Percentiles rank a stretch among this genome's conserved stretches.
These are phyloP conservation scores for Asterionellopsis glacialis DNA, from an alignment of 108 stramenopile species.

Conservation along the genomic window DNA sequence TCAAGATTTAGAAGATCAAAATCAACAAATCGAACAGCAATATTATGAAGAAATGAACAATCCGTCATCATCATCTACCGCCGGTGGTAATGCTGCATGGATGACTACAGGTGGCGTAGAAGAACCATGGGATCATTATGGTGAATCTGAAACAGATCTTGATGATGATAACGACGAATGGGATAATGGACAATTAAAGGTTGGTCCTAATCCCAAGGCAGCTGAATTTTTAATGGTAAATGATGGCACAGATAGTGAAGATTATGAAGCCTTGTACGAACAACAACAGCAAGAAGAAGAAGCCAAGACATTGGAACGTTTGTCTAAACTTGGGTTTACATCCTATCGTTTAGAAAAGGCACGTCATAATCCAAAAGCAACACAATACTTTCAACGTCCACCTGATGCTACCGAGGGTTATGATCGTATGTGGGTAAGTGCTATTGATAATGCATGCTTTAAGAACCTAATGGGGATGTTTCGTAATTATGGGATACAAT, in stretches of 20 bases:
- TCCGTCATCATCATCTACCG: neutral
- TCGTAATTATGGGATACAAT: slow-evolving; percentile 76
- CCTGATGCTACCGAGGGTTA: slow-evolving; percentile 70
- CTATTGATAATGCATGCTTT: slow-evolving; percentile 71
- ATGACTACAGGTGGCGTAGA: slow-evolving; percentile 19
- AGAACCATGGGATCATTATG: slow-evolving; percentile 77
- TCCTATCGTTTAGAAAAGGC: slow-evolving; percentile 65
- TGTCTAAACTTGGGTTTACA: slow-evolving; percentile 37
- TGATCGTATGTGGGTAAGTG: slow-evolving; percentile 73
- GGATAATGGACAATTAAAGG: neutral
- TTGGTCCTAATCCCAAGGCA: slow-evolving; percentile 11
- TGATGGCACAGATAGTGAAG: slow-evolving; percentile 17
- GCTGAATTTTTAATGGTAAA: slow-evolving; percentile 9
- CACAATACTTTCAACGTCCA: slow-evolving; percentile 53
- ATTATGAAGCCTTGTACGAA: slow-evolving; percentile 27
- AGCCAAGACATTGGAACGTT: slow-evolving; percentile 44
- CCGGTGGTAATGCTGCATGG: slow-evolving; percentile 7
- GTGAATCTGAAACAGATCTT: no score
- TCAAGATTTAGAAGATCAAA: slow-evolving; percentile 21
- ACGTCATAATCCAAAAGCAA: slow-evolving; percentile 48
- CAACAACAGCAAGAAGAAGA: slow-evolving; percentile 23
- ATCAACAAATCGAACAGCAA: slow-evolving; percentile 30
- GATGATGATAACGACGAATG: slow-evolving; percentile 18
- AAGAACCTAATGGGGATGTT: slow-evolving; percentile 63
- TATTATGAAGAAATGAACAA: slow-evolving; percentile 1